A percentile compares a stretch with the other conserved stretches of the same genome.
These are phyloP conservation scores for Cyberlindnera euphorbiiphila DNA, from an alignment of 805 yeast genomes.

Conservation along the genomic window DNA sequence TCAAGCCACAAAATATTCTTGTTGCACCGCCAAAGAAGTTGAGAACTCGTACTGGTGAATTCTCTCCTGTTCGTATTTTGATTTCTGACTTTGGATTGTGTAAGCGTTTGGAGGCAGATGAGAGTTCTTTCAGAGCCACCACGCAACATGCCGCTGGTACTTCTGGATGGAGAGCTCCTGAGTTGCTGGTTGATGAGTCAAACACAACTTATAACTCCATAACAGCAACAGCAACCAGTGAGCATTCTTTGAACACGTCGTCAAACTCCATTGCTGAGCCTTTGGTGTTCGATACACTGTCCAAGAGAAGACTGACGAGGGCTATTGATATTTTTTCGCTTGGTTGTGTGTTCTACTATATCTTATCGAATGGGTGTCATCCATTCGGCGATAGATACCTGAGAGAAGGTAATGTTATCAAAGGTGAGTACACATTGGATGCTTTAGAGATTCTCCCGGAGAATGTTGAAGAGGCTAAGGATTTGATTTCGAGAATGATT, in stretches of 20 bases:
- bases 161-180: slow-evolving; percentile 98
- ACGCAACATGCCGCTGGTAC: slow-evolving; percentile 95
- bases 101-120: slow-evolving; percentile 85
- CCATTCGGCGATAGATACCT: slow-evolving; percentile 93
- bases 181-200: slow-evolving; percentile 48
- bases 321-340: slow-evolving; percentile 91
- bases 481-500: slow-evolving; percentile 74
- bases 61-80: slow-evolving; percentile 57
- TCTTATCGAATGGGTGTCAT: slow-evolving; percentile 77
- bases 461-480: slow-evolving; percentile 63
- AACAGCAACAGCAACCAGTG: slow-evolving; percentile 21
- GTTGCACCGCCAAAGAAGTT: slow-evolving; percentile 66
- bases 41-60: slow-evolving; percentile 25
- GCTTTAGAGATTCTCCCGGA: slow-evolving; percentile 23
- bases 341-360: slow-evolving; percentile 91
- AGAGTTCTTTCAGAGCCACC: slow-evolving; percentile 89
- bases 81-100: slow-evolving; percentile 97
- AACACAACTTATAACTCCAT: slow-evolving; percentile 12
- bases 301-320: slow-evolving; percentile 66
- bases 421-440: slow-evolving; percentile 44
- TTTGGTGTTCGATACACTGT: slow-evolving; percentile 35
- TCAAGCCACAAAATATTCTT: slow-evolving; percentile 90
- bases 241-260: slow-evolving; percentile 23
- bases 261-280: slow-evolving; percentile 30
- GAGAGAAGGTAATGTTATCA: slow-evolving; percentile 85